Conservation (phyloP, 2,329 filamentous ascomycete species). For the Zymoseptoria crescenta region DNA sequence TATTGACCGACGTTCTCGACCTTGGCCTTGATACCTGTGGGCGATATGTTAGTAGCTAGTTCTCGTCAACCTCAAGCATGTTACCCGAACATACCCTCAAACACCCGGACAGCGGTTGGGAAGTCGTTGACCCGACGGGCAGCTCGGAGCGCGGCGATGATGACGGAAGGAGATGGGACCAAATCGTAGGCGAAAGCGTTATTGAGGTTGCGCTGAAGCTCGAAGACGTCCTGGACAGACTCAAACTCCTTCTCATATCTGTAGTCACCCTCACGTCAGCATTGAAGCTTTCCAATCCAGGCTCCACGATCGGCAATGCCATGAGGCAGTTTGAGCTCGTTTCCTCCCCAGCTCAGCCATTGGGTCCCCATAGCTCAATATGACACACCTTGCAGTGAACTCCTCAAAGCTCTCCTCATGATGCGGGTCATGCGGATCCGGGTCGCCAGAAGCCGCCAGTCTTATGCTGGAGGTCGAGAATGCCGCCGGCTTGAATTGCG, state of each 20-base stretch:
- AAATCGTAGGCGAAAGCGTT: constrained; percentile 99
- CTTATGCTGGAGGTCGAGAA: constrained; percentile 47
- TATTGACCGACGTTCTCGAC: constrained; percentile 98
- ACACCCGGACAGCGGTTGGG: constrained; percentile 95
- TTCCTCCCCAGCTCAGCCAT: constrained; percentile 10
- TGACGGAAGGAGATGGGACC: constrained; percentile 85
- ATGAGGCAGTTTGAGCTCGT: constrained; percentile 24
- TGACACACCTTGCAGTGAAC: constrained; percentile 83
- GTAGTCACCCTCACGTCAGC: constrained; percentile 16
- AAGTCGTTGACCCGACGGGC: constrained; percentile 96
- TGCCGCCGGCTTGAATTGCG: constrained; percentile 21
- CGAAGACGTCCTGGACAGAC: constrained; percentile 93
- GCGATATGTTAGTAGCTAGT: constrained; percentile 1
- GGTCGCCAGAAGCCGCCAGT: constrained; percentile 21
- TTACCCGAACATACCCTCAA: constrained; percentile 64
- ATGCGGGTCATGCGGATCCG: constrained; percentile 48
- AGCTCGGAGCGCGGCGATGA: constrained; percentile 84
- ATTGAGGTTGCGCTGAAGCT: constrained; percentile 96
- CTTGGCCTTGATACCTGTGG: constrained; percentile 90
- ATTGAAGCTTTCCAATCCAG: background rate
- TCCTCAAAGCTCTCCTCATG: constrained; percentile 98
- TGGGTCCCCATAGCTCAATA: background rate
- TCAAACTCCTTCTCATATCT: constrained; percentile 99
- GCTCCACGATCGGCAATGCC: constrained; percentile 8
- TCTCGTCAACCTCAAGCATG: background rate